phyloP scores from a whole-genome alignment of 1,139 yeast genomes.

The Candida tunisiensis region DNA sequence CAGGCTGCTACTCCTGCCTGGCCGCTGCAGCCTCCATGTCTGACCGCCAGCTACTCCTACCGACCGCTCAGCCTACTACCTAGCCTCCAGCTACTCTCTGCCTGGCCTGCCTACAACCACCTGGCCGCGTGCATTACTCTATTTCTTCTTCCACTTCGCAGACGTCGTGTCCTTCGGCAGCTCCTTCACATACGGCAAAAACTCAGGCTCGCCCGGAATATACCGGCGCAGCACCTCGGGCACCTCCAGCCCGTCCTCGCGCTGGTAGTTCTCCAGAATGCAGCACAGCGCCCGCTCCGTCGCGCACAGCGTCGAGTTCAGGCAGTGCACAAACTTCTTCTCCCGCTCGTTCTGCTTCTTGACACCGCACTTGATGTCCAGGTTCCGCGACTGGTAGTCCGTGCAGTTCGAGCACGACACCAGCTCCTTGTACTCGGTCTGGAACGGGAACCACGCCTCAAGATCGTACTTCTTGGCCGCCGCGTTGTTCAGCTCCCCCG shows the following conservation, averaged over 20 bases:
- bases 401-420: conserved; percentile 99
- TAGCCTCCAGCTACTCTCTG: background rate
- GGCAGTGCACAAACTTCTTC: conserved; percentile 96
- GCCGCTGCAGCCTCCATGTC: too few species aligned
- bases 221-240: conserved; percentile 93
- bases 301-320: conserved; percentile 94
- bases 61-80: too few species aligned
- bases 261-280: conserved; percentile 92
- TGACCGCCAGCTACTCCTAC: too few species aligned
- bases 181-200: conserved; percentile 77
- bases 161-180: conserved; percentile 90
- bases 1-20: too few species aligned
- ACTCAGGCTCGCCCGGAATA: conserved; percentile 98
- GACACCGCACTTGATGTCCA: conserved; percentile 97
- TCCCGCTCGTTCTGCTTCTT: conserved; percentile 91
- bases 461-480: conserved; percentile 98
- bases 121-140: conserved; percentile 8
- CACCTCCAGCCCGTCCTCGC: conserved; percentile 81
- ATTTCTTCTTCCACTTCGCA: conserved; percentile 37
- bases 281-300: conserved; percentile 98
- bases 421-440: conserved; percentile 93
- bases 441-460: conserved; percentile 99
- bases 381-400: conserved; percentile 95
- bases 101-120: background rate
- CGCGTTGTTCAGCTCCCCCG: conserved; percentile 97